Conservation (phyloP, 2,329 filamentous ascomycete species). For the Massarina eburnea region DNA sequence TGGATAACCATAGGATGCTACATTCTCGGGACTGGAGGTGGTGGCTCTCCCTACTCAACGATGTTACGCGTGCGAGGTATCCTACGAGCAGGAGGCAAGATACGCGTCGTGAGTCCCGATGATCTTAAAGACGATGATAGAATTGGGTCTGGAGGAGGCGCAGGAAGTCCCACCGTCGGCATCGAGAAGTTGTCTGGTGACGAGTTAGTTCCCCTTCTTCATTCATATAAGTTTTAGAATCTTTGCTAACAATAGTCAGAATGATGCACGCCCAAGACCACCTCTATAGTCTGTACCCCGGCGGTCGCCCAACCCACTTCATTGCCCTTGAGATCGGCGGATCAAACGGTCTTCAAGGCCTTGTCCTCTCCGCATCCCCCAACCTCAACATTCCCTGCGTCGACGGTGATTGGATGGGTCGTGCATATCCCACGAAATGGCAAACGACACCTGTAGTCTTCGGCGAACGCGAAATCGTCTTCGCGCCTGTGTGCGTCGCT, state of each 20-base stretch:
- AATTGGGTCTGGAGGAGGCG: conserved; percentile 50
- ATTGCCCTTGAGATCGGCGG: conserved; percentile 52
- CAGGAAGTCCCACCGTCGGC: conserved; percentile 48
- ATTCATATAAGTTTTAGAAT: conserved; percentile 1
- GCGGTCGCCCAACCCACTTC: conserved; percentile 37
- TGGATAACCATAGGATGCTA: conserved; percentile 53
- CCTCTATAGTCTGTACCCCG: conserved; percentile 37
- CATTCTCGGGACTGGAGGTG: conserved; percentile 52
- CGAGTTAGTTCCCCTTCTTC: conserved; percentile 31
- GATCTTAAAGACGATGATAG: conserved; percentile 48
- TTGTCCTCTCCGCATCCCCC: conserved; percentile 40
- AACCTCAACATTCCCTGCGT: conserved; percentile 48
- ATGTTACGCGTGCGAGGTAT: conserved; percentile 48
- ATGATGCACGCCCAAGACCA: conserved; percentile 43
- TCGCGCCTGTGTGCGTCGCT: conserved; percentile 42
- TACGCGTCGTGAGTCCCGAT: conserved; percentile 46
- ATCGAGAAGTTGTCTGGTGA: conserved; percentile 48
- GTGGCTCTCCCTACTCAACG: conserved; percentile 50
- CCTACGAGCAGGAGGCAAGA: conserved; percentile 42
- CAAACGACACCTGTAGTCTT: conserved; percentile 49
- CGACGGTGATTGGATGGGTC: conserved; percentile 53
- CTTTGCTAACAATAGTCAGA: conserved; percentile 8
- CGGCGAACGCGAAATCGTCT: conserved; percentile 42
- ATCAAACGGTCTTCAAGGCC: conserved; percentile 47
- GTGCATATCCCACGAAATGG: conserved; percentile 51